These are phyloP conservation scores for Lasiosphaeria hispida DNA, from an alignment of 495 filamentous ascomycete genomes.

Conservation along the genomic window DNA sequence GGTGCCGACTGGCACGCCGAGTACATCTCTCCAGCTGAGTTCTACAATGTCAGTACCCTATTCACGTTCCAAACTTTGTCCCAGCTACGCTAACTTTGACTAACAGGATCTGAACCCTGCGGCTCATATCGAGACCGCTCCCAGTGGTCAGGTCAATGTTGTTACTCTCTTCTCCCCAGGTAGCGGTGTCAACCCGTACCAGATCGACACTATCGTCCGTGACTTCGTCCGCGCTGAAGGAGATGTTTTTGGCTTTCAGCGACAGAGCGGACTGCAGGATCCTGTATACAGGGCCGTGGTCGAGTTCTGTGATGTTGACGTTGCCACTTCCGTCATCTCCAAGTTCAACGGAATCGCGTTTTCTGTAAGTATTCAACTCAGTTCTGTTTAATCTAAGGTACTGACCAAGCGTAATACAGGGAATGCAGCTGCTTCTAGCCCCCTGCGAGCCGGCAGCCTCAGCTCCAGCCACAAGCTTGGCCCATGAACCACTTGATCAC, in stretches of 20 bases:
- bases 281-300: slow-evolving; percentile 40
- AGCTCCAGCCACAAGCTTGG: neutral
- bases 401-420: slow-evolving; percentile 6
- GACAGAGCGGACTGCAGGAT: slow-evolving; percentile 31
- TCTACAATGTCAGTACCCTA: slow-evolving; percentile 29
- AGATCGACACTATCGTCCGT: slow-evolving; percentile 45
- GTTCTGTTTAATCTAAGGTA: neutral
- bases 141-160: slow-evolving; percentile 54
- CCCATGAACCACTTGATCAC: slow-evolving; percentile 3
- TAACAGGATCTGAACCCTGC: slow-evolving; percentile 23
- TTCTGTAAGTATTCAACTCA: slow-evolving; percentile 42
- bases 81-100: slow-evolving; percentile 9
- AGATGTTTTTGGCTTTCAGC: slow-evolving; percentile 52
- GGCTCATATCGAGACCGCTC: slow-evolving; percentile 29
- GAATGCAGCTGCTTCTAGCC: slow-evolving; percentile 21
- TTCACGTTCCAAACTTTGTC: neutral
- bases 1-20: slow-evolving; percentile 49
- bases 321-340: slow-evolving; percentile 32
- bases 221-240: slow-evolving; percentile 48
- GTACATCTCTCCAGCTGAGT: slow-evolving; percentile 48
- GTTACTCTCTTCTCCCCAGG: slow-evolving; percentile 33
- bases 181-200: slow-evolving; percentile 19
- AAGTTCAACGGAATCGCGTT: slow-evolving; percentile 47
- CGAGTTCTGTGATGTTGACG: slow-evolving; percentile 56
- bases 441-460: slow-evolving; percentile 2